These are phyloP conservation scores for Penicillium soppii DNA, from an alignment of 495 filamentous ascomycete species.

Conservation along the genomic window DNA sequence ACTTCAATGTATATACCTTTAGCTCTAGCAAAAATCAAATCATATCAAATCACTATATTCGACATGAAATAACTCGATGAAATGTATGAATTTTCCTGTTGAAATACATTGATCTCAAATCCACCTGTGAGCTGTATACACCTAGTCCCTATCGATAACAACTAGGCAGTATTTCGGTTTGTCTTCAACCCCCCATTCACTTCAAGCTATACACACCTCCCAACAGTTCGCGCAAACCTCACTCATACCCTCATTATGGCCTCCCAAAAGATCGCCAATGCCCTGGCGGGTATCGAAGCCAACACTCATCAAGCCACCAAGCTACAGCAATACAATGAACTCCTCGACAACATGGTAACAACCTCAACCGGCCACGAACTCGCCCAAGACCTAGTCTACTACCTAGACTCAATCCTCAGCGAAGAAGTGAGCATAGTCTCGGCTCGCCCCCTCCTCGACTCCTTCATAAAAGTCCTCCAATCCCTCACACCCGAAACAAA, in stretches of 20 bases:
- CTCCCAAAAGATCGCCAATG: constrained; percentile 55
- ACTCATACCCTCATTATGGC: constrained; percentile 43
- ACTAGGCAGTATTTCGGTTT: background rate
- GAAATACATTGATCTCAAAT: too few relatives aligned
- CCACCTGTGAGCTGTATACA: background rate
- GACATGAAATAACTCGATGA: too few relatives aligned
- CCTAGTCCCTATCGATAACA: constrained; percentile 8
- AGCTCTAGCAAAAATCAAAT: too few relatives aligned
- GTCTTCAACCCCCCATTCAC: constrained; percentile 1
- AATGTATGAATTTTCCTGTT: too few relatives aligned
- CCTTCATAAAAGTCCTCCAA: constrained; percentile 61
- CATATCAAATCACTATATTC: too few relatives aligned
- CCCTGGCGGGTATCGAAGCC: constrained; percentile 55
- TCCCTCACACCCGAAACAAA: constrained; percentile 58
- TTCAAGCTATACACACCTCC: background rate
- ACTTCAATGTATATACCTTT: too few relatives aligned
- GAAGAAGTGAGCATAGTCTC: constrained; percentile 72
- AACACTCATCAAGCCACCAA: constrained; percentile 52
- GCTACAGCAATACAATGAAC: constrained; percentile 60
- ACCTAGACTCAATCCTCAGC: constrained; percentile 65
- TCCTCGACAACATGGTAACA: constrained; percentile 64
- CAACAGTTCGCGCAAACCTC: background rate
- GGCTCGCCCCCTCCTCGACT: constrained; percentile 66
- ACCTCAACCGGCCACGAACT: constrained; percentile 54
- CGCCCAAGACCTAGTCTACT: constrained; percentile 64